Evolutionary conservation across 1,284 basidiomycete genomes (phyloP), one percentile per base, ranked within the genome.

Genomic region (Stereum hirsutum): DNA sequence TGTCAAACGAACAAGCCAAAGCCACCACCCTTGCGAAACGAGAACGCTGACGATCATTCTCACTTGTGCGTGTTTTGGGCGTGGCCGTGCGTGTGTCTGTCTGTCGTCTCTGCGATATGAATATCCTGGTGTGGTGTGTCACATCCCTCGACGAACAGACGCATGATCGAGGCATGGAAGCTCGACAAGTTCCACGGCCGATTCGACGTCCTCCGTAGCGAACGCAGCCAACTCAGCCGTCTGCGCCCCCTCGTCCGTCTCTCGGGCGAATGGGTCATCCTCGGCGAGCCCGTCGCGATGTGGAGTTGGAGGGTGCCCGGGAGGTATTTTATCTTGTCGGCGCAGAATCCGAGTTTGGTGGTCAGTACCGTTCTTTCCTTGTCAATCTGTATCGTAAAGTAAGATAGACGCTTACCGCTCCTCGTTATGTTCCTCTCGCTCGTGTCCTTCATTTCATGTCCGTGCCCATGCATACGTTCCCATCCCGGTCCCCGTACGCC

Each of bases 151-250:
- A 21, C 15, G n/a, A 21, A 21, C 27, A 25, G 14, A 5, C n/a
- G 41, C 26, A 44, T 21, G n/a, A 39, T 52, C 28, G 47, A 48
- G 32, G 47, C 44, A 17, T 53, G 47, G 49, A 43, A 43, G 5
- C 40, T 54, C 17, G 52, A 54, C 25, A 47, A 35, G 36, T 54
- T 54, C 33, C 51, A 51, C 31, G 52, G 52, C 23, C 34, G 39
- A 11, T 53, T 53, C 43, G 34, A 26, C n/a, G 41, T 41, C n/a
- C 40, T 52, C 2, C 40, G 46, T 19, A 38, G 33, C 2, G 47
- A 44, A 7, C 32, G 27, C 14, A 44, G 44, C 12, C 24, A 35
- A 15, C 41, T 39, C 21, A 41, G 42, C 12, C 48, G 50, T 20
- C 20, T 47, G 21, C 24, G 40, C 14, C 46, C 52, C 5, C 20